These are phyloP conservation scores for Scedosporium minutisporum DNA, from an alignment of 2,329 filamentous ascomycete genomes.

Conservation along the genomic window DNA sequence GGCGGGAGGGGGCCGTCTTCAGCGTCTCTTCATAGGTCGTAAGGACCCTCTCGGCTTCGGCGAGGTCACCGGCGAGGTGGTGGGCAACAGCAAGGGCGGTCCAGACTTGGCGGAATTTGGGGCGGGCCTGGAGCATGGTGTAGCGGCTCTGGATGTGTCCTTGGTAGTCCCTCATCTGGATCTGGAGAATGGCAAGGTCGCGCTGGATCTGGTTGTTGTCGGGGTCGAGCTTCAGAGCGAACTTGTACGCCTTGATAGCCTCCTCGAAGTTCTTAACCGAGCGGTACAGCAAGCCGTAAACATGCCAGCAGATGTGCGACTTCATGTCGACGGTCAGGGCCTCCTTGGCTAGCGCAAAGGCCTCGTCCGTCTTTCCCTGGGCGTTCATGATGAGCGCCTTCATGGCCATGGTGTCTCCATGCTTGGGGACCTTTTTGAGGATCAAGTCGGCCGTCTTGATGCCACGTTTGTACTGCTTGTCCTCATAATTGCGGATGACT, in stretches of 20 bases:
- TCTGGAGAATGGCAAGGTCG: constrained; percentile 83
- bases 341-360: constrained; percentile 84
- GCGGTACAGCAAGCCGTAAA: constrained; percentile 89
- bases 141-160: constrained; percentile 87
- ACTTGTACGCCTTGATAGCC: constrained; percentile 98
- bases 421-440: constrained; percentile 84
- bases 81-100: constrained; percentile 92
- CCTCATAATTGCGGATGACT: constrained; percentile 92
- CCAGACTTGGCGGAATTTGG: constrained; percentile 85
- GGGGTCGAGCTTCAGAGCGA: constrained; percentile 86
- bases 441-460: constrained; percentile 95
- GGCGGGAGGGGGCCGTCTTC: constrained; percentile 65
- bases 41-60: constrained; percentile 81
- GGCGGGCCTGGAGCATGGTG: constrained; percentile 76
- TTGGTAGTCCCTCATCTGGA: constrained; percentile 92
- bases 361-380: constrained; percentile 85
- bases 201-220: constrained; percentile 89
- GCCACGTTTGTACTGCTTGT: constrained; percentile 93
- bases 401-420: constrained; percentile 98
- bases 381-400: constrained; percentile 95
- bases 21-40: constrained; percentile 89
- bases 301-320: constrained; percentile 98
- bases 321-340: constrained; percentile 96
- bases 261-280: constrained; percentile 97
- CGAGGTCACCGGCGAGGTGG: constrained; percentile 77